These are phyloP conservation scores for Penicillium dipodomyicola DNA, from an alignment of 495 filamentous ascomycete species.

Conservation along the genomic window DNA sequence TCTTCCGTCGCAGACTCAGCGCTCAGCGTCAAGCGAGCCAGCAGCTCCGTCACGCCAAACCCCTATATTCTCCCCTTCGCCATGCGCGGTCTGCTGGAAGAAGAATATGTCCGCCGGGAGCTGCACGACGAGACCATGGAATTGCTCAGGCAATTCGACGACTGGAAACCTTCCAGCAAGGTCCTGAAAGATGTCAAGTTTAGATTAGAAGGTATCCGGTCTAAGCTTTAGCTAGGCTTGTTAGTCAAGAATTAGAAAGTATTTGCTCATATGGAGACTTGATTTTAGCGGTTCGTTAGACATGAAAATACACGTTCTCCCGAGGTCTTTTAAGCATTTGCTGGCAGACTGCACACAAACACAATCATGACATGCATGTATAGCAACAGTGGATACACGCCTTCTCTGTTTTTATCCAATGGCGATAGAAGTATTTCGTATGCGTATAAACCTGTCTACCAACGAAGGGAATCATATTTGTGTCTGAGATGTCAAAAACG, in stretches of 20 bases:
- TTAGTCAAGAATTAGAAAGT: neutral
- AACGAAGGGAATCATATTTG: neutral
- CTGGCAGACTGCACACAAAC: neutral
- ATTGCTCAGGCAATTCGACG: constrained; percentile 82
- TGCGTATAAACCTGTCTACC: neutral
- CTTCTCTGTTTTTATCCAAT: neutral
- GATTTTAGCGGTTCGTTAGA: neutral
- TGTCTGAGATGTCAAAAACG: neutral
- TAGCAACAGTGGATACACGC: neutral
- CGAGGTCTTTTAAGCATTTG: neutral
- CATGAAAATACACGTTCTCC: neutral
- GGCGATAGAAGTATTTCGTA: neutral
- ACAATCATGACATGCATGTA: neutral
- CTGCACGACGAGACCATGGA: constrained; percentile 72
- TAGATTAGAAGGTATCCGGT: constrained; percentile 85
- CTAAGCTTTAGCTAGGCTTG: constrained; percentile 63
- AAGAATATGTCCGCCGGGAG: constrained; percentile 83
- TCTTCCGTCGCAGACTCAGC: constrained; percentile 56
- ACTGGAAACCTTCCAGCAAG: constrained; percentile 88
- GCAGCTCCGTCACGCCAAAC: constrained; percentile 55
- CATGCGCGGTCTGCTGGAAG: constrained; percentile 87
- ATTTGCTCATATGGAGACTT: neutral
- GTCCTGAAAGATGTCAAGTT: constrained; percentile 95
- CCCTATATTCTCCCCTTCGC: constrained; percentile 93
- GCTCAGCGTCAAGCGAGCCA: constrained; percentile 52